These are phyloP conservation scores for Circinella minor DNA, from an alignment of 371 early-diverging fungal genomes.

Conservation along the genomic window DNA sequence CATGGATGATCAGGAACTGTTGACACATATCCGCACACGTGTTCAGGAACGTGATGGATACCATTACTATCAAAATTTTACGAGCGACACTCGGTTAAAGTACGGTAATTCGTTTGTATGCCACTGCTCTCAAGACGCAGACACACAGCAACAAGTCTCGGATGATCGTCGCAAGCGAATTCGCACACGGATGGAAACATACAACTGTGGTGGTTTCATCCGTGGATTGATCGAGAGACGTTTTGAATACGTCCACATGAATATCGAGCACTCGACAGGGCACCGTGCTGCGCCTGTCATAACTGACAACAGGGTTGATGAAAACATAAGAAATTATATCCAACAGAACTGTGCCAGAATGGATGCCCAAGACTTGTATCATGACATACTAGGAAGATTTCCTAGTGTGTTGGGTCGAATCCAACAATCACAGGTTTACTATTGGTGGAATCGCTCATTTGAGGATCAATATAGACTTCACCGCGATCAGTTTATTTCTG, in stretches of 20 bases:
- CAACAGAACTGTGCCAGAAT: background rate
- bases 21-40: background rate
- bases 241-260: background rate
- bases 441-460: background rate
- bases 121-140: background rate
- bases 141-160: background rate
- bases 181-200: background rate
- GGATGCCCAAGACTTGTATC: background rate
- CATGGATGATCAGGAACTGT: background rate
- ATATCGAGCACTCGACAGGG: background rate
- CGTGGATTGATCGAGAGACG: background rate
- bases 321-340: background rate
- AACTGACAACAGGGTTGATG: background rate
- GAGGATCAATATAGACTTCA: background rate
- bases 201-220: background rate
- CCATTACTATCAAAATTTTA: background rate
- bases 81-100: background rate
- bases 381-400: background rate
- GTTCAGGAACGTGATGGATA: background rate
- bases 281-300: background rate
- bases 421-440: background rate
- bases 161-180: background rate
- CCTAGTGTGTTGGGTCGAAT: background rate
- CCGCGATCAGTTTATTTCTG: background rate
- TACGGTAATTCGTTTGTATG: background rate